A percentile compares a stretch with the other conserved stretches of the same genome.
These are phyloP conservation scores for Knoxdaviesia proteae DNA, from an alignment of 2,329 filamentous ascomycete species.

Conservation along the genomic window DNA sequence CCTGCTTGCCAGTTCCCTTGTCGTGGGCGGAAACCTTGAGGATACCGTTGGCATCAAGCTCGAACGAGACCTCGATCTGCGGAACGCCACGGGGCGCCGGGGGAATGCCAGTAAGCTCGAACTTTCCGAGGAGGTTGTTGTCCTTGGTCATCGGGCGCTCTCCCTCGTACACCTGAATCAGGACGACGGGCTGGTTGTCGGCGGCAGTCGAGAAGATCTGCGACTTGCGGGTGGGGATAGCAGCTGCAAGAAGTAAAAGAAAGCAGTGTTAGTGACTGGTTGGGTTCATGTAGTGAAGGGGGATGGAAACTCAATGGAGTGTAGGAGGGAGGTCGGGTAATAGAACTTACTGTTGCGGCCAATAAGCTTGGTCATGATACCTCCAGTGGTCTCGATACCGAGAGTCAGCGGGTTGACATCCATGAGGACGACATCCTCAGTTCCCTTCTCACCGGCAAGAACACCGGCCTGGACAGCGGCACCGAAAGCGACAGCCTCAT, in stretches of 20 bases:
- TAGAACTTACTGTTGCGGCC: conserved; percentile 48
- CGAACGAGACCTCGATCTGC: conserved; percentile 95
- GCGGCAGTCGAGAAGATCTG: conserved; percentile 95
- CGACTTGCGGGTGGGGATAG: conserved; percentile 88
- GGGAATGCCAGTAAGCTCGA: conserved; percentile 90
- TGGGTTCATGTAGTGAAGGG: neutral
- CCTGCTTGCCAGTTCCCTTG: conserved; percentile 93
- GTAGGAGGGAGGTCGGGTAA: neutral
- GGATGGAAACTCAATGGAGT: neutral
- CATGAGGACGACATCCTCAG: conserved; percentile 73
- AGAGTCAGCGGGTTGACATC: conserved; percentile 93
- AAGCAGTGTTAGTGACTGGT: neutral
- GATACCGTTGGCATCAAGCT: conserved; percentile 96
- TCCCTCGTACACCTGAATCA: conserved; percentile 91
- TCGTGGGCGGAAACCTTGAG: conserved; percentile 89
- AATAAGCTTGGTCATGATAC: conserved; percentile 95
- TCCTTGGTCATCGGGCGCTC: conserved; percentile 89
- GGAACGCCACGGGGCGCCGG: conserved; percentile 89
- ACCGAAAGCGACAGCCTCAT: conserved; percentile 96
- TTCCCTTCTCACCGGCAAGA: conserved; percentile 69
- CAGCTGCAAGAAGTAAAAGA: conserved; percentile 16
- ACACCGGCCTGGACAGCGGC: conserved; percentile 95
- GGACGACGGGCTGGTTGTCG: conserved; percentile 86
- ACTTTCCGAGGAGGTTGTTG: conserved; percentile 95
- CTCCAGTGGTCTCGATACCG: conserved; percentile 92